Percentiles rank a stretch among this genome's conserved stretches.
These are phyloP conservation scores for Ilex asprella DNA, from an alignment of 257 asterid species.

Conservation along the genomic window DNA sequence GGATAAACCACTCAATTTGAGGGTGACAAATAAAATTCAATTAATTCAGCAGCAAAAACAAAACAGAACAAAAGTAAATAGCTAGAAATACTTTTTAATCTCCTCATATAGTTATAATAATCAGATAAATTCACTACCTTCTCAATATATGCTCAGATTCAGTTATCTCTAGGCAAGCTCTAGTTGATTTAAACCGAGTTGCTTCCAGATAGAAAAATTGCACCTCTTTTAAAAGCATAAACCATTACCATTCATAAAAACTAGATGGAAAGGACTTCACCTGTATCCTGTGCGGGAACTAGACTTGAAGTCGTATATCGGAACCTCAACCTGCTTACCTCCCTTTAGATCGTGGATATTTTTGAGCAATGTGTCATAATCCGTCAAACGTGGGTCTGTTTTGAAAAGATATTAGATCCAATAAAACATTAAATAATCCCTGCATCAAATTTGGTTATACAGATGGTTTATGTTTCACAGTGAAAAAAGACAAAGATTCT, in stretches of 20 bases:
- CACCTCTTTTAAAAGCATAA: neutral
- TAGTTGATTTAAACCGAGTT: neutral
- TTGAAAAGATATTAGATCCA: slow-evolving; percentile 9
- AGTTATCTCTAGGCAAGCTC: neutral
- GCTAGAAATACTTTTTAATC: neutral
- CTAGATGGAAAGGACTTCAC: slow-evolving; percentile 27
- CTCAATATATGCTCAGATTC: neutral
- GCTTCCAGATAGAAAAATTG: neutral
- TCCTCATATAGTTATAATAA: neutral
- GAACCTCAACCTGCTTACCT: slow-evolving; percentile 71
- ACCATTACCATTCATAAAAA: no score
- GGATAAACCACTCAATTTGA: neutral
- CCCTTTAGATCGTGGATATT: slow-evolving; percentile 81
- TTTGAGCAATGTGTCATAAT: slow-evolving; percentile 80
- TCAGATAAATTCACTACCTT: neutral
- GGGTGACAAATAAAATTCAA: neutral
- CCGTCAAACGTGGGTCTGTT: slow-evolving; percentile 97
- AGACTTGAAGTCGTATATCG: slow-evolving; percentile 95
- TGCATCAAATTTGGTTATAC: neutral
- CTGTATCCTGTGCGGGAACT: slow-evolving; percentile 95
- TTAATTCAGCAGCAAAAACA: neutral
- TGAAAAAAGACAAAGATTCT: neutral
- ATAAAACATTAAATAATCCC: neutral
- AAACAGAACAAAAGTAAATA: neutral
- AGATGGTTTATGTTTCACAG: neutral